phyloP scores from a whole-genome alignment of 139 green algal genomes.

The Coelastrella sp. region DNA sequence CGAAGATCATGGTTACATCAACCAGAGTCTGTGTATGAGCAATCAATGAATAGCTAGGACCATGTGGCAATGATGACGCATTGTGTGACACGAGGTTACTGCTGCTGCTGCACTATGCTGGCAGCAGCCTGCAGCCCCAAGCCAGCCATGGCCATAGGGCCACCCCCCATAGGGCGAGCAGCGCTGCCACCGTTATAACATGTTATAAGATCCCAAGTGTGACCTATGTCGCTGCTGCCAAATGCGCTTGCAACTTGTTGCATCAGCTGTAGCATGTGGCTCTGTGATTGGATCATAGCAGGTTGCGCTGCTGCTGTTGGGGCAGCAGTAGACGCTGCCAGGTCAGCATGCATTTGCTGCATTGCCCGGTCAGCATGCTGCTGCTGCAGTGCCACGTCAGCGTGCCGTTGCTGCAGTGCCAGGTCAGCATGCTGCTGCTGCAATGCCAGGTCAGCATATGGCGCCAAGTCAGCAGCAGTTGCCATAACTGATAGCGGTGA shows the following conservation, averaged over 20 bases:
- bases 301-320: background rate
- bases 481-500: conserved; percentile 31
- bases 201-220: background rate
- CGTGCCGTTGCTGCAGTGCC: background rate
- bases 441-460: background rate
- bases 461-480: background rate
- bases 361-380: background rate
- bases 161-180: no score
- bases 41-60: no score
- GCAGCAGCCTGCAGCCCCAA: no score
- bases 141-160: no score
- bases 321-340: no score
- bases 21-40: no score
- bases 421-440: background rate
- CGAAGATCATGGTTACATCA: no score
- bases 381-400: background rate
- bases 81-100: no score
- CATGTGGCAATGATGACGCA: no score
- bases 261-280: background rate
- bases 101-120: no score
- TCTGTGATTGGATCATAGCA: background rate
- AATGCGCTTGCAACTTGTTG: background rate
- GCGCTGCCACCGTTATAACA: background rate
- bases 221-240: background rate
- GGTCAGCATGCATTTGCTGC: background rate